Evolutionary conservation across 768 basidiomycete genomes (phyloP), one percentile per base, ranked within the genome.

Genomic region (Ramaria rubella): DNA sequence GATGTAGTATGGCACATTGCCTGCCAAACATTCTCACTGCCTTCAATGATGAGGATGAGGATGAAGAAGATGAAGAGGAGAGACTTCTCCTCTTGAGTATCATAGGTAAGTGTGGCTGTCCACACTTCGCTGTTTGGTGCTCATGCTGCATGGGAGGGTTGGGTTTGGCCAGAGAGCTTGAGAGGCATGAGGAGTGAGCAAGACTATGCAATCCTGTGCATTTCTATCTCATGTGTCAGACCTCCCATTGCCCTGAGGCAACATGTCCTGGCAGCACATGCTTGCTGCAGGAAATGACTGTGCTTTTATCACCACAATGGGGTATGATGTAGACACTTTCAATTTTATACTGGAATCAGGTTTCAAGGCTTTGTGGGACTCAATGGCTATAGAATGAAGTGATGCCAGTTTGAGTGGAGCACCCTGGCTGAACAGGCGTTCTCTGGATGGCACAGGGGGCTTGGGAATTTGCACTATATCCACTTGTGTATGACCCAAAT

Each of bases 251-350:
- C 73, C 36, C 17, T 58, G 64, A 5, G 1, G 33, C 2, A 45
- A 63, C 24, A 75, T 72, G 27, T 67, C 75, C 11, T 77, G 73
- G 75, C 70, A 70, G 43, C 21, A 27, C 0, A 65, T 77, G 0
- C 72, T 64, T 36, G 52, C 58, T 0, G 69, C 67, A 43, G 61
- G 53, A 12, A 66, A 64, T 57, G 69, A 77, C 55, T 58, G 70
- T 2, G 75, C 72, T 4, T 78, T 70, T 58, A 78, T 79, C 31
- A 77, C 72, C 0, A 79, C 73, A 0, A 76, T 76, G 74, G 73
- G 75, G 1, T 69, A 76, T 56, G 67, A 76, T 64, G 29, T 38
- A 44, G 52, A 42, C 19, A 27, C 55, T 49, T 49, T 54, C 59
- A 4, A 66, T 4, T 61, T 61, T 24, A 64, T 79, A 7, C 60